Conservation (phyloP, 176 grass and related monocot genomes). For the Oryza nivara region DNA sequence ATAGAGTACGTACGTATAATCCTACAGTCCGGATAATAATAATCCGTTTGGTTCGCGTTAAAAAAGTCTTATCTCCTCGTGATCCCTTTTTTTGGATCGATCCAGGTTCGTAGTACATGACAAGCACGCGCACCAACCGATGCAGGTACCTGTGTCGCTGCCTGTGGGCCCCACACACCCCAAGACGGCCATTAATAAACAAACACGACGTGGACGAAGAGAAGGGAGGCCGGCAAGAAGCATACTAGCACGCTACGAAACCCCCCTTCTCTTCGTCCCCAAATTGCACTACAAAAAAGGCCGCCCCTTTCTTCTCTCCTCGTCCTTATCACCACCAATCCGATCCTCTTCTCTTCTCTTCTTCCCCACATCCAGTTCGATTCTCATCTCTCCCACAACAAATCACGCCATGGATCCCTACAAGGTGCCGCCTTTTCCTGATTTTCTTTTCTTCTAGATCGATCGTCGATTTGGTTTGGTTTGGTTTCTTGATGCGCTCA, state of each 20-base stretch:
- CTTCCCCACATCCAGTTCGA: too few relatives aligned
- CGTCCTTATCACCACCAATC: too few relatives aligned
- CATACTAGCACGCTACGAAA: background rate
- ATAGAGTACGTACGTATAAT: too few relatives aligned
- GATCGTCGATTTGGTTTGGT: constrained; percentile 11
- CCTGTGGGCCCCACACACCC: background rate
- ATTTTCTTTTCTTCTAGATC: constrained; percentile 1
- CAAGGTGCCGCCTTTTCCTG: constrained; percentile 49
- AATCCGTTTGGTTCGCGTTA: too few relatives aligned
- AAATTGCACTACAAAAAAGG: background rate
- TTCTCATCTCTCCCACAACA: background rate
- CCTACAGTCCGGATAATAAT: too few relatives aligned
- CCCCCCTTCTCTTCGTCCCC: background rate
- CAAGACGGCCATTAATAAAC: too few relatives aligned
- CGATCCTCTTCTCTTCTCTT: too few relatives aligned
- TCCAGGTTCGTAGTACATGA: background rate
- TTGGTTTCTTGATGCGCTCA: background rate
- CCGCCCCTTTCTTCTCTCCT: background rate
- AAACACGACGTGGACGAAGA: background rate
- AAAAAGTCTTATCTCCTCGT: too few relatives aligned
- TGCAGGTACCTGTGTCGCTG: background rate
- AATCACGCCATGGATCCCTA: constrained; percentile 71
- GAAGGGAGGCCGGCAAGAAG: background rate
- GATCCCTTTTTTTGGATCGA: too few relatives aligned
- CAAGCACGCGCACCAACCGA: background rate